Conservation (phyloP, 305 asterid species). For the Plantago lanceolata region DNA sequence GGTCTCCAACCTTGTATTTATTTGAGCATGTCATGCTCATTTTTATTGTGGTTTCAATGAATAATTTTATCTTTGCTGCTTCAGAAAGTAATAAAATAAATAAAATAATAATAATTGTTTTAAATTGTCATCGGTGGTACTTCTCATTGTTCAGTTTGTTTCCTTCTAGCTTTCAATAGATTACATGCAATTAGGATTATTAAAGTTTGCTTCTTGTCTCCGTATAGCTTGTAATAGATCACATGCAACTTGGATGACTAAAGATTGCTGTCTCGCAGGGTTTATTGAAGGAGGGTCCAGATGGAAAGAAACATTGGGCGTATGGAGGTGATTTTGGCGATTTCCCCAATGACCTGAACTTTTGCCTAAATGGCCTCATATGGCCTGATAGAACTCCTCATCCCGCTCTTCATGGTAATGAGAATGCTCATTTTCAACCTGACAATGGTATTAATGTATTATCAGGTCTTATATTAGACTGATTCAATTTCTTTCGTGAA, state of each 20-base stretch:
- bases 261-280: conserved; percentile 39
- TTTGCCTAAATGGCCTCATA: conserved; percentile 79
- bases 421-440: conserved; percentile 18
- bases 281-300: conserved; percentile 61
- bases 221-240: neutral
- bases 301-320: conserved; percentile 84
- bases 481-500: conserved; percentile 11
- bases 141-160: neutral
- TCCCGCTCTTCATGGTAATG: conserved; percentile 81
- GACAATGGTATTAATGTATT: conserved; percentile 13
- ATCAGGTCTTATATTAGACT: conserved; percentile 6
- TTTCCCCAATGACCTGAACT: conserved; percentile 79
- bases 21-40: too few relatives aligned
- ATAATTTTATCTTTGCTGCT: too few relatives aligned
- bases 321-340: conserved; percentile 99
- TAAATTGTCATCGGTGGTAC: neutral
- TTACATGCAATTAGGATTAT: neutral
- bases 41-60: too few relatives aligned
- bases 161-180: neutral
- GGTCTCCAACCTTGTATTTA: too few relatives aligned
- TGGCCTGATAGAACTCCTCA: conserved; percentile 98
- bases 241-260: neutral
- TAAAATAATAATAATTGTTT: neutral
- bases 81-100: too few relatives aligned
- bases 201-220: neutral